Evolutionary conservation across 306 rosid species (phyloP).

Genomic region (Cicer arietinum): DNA sequence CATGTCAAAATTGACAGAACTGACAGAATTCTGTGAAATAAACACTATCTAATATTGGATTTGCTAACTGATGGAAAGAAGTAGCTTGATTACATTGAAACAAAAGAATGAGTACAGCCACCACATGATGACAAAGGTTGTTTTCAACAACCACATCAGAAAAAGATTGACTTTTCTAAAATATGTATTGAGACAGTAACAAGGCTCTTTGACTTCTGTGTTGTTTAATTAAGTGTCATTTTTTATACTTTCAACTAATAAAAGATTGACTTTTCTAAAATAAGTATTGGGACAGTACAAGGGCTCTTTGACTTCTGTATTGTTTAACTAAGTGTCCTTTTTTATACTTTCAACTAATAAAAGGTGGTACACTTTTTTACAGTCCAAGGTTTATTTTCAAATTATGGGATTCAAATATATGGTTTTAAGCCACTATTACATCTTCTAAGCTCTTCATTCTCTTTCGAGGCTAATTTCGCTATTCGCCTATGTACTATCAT

Average conservation of each 20-base stretch:
- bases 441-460: conserved; percentile 1
- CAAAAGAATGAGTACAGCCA: neutral
- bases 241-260: neutral
- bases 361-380: neutral
- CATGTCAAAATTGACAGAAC: neutral
- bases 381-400: neutral
- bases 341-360: neutral
- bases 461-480: neutral
- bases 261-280: neutral
- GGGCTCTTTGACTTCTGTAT: too few relatives aligned
- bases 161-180: neutral
- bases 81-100: neutral
- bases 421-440: neutral
- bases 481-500: neutral
- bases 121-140: neutral
- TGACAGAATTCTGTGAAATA: neutral
- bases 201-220: too few relatives aligned
- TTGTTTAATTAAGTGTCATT: too few relatives aligned
- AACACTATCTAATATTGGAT: neutral
- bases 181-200: too few relatives aligned
- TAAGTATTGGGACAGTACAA: too few relatives aligned
- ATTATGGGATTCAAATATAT: neutral
- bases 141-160: conserved; percentile 3
- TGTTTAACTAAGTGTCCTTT: too few relatives aligned
- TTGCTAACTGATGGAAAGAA: neutral